Evolutionary conservation across 495 filamentous ascomycete species (phyloP), one percentile per base, ranked within the genome.

Genomic region (Penicillium samsonianum): DNA sequence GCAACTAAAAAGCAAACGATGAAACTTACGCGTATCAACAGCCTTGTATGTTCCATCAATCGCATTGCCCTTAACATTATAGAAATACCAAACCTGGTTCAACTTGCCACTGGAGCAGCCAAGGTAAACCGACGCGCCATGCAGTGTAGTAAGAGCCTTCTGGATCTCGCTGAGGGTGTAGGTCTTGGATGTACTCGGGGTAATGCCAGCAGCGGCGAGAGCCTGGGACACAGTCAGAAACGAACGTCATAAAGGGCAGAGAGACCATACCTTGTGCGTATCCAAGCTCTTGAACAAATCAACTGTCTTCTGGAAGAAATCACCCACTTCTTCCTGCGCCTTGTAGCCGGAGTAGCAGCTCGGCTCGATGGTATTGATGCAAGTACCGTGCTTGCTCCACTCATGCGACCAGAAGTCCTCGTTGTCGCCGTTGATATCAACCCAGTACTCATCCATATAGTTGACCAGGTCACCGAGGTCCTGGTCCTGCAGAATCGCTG

Each of bases 401-500:
- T 93, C 90, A 65, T 92, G 89, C 63, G 84, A 73, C 90, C 90
- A 93, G 65, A 93, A 83, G 17, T 69, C 67, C 59, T 87, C 83
- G 54, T 86, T 83, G 40, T 82, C 71, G n/a, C 87, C 82, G 49
- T 75, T 30, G 45, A 81, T 70, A 65, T 78, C 73, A 49, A 80
- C 78, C 90, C 89, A 93, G 74, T 89, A 91, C 12, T 78, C 78
- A 30, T 86, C 68, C 90, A 92, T 92, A 64, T 86, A 87, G 5
- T 69, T 63, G 2, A 93, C 73, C 4, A 92, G 74, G 2, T 83
- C 81, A 0, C 64, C 71, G 38, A 82, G 78, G 53, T 78, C 83
- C 55, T 82, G 78, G 23, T 77, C 73, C 49, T 79, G 56, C 46
- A 95, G 75, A 44, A 90, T 84, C 3, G 65, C 69, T 1, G 80